Evolutionary conservation across 176 grass and related monocot species (phyloP), one percentile per base, ranked within the genome.

Genomic region (Oryza brachyantha): DNA sequence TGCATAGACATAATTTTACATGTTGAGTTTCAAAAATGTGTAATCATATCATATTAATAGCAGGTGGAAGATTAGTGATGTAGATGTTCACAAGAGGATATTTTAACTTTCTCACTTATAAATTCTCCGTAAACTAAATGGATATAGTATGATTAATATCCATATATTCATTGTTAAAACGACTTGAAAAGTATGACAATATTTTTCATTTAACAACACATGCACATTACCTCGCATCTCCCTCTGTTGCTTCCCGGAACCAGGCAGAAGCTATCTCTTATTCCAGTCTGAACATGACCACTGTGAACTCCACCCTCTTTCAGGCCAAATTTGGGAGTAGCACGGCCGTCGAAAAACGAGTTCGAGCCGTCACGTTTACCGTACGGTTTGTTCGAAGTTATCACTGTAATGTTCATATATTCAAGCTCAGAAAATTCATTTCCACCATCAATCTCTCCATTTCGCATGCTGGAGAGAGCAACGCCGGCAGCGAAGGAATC

Each of bases 371-470:
- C 89, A 1, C 31, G 19, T n/a, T 29, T 7, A 7, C 84, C 86
- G 31, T 89, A 94, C 8, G 92, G 92, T 28, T 79, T 39, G 26
- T 91, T 83, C 21, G 89, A 94, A 61, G 92, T 94, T 21, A 94
- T 32, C 29, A 94, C 77, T 2, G 92, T 94, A 65, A 94, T 76
- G 73, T 91, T 87, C 38, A 94, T 72, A 29, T 85, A 87, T 68
- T 89, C 80, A 70, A 94, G 88, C 58, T 89, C 86, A 0, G 92
- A 57, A 76, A 91, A 91, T 7, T 94, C 92, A 85, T 94, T 94
- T 46, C 45, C 77, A 3, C 89, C 92, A 13, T 83, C 10, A 10
- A 62, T 65, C 4, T 89, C 62, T 3, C 68, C 86, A 39, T 85
- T 84, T 21, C 82, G 73, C 86, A 94, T 89, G 74, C 88, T 89